phyloP scores from a whole-genome alignment of 176 grass and related monocot species.

The Pontederia crassipes region DNA sequence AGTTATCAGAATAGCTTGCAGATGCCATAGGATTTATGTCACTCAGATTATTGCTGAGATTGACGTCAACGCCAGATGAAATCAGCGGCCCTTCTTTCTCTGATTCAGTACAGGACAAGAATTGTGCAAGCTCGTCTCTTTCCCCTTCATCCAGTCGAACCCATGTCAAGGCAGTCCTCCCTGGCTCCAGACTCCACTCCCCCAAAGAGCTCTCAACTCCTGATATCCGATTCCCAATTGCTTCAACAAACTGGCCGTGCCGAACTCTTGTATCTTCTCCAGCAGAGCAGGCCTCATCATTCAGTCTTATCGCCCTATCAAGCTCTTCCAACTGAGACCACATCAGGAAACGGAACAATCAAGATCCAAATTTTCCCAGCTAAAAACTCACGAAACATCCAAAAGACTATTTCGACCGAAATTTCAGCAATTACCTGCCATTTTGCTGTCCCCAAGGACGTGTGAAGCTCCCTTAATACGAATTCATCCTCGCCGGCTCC shows the following conservation, averaged over 20 bases:
- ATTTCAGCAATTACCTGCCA: constrained; percentile 13
- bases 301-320: constrained; percentile 41
- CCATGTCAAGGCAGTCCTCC: constrained; percentile 33
- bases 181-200: constrained; percentile 38
- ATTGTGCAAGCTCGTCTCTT: constrained; percentile 66
- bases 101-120: constrained; percentile 33
- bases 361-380: not conserved
- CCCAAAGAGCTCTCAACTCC: constrained; percentile 57
- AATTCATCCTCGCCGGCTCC: not conserved
- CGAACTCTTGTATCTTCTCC: constrained; percentile 60
- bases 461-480: constrained; percentile 50
- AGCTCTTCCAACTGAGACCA: constrained; percentile 60
- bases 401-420: not conserved
- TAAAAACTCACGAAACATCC: not conserved
- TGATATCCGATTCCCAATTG: constrained; percentile 54
- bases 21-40: constrained; percentile 34
- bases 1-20: constrained; percentile 45
- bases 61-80: constrained; percentile 28
- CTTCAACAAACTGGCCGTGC: constrained; percentile 50
- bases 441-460: constrained; percentile 70
- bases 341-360: not conserved
- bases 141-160: constrained; percentile 57
- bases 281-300: constrained; percentile 27
- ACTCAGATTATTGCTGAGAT: constrained; percentile 26
- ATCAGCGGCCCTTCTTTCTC: constrained; percentile 26